These are phyloP conservation scores for Sphaerosporella brunnea DNA, from an alignment of 495 filamentous ascomycete species.

Conservation along the genomic window DNA sequence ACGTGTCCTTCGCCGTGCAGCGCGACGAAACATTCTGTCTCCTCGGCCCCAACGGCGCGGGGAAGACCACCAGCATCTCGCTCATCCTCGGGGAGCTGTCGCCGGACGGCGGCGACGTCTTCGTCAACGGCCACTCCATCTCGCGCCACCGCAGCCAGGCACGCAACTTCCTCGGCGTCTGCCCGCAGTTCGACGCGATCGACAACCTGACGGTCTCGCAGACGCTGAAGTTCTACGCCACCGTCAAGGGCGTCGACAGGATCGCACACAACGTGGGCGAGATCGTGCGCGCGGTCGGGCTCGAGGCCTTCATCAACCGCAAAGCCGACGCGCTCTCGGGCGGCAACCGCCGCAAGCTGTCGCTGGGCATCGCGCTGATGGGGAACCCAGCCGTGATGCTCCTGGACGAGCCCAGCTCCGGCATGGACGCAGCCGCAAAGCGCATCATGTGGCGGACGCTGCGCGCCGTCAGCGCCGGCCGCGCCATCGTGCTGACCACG, in stretches of 20 bases:
- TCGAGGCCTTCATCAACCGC: conserved; percentile 39
- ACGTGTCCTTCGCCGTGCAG: conserved; percentile 63
- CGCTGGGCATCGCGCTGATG: conserved; percentile 57
- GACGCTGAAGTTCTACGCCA: conserved; percentile 58
- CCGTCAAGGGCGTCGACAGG: conserved; percentile 45
- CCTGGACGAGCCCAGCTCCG: conserved; percentile 51
- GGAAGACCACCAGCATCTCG: conserved; percentile 74
- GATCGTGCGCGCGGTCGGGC: conserved; percentile 41
- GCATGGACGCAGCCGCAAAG: conserved; percentile 57
- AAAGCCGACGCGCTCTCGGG: conserved; percentile 51
- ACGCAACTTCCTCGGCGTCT: conserved; percentile 56
- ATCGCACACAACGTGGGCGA: conserved; percentile 44
- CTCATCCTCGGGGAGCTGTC: conserved; percentile 66
- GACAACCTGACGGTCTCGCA: conserved; percentile 56
- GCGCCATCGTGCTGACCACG: conserved; percentile 51
- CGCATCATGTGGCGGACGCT: conserved; percentile 56
- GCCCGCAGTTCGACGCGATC: conserved; percentile 48
- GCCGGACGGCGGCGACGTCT: conserved; percentile 49
- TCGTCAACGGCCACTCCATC: conserved; percentile 55
- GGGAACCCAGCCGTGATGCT: conserved; percentile 56
- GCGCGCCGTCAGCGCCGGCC: conserved; percentile 36
- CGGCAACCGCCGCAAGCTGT: conserved; percentile 57
- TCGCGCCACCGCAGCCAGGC: conserved; percentile 45
- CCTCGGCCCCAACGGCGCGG: conserved; percentile 74
- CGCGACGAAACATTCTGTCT: conserved; percentile 67